A percentile compares a stretch with the other conserved stretches of the same genome.
Conservation (phyloP, 805 yeast genomes). For the Myxozyma geophila region DNA sequence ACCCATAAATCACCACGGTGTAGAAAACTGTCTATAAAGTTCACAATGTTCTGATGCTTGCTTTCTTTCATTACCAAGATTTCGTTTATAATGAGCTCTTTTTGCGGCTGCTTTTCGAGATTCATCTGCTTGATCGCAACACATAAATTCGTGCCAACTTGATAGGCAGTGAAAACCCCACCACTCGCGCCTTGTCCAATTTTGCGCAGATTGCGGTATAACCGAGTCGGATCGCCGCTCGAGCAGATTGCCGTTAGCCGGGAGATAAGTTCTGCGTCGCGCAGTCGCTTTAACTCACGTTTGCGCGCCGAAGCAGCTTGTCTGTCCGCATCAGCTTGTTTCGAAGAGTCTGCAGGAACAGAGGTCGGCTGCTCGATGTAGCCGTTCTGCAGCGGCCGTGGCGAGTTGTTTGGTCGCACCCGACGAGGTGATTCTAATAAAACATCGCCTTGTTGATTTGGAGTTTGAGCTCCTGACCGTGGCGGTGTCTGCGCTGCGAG, state of each 20-base stretch:
- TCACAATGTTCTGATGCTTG: conserved; percentile 89
- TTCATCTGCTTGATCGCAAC: conserved; percentile 98
- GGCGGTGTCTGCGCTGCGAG: not conserved
- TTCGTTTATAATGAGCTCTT: conserved; percentile 92
- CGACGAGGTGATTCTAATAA: conserved; percentile 29
- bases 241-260: conserved; percentile 82
- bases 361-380: conserved; percentile 8
- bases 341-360: not conserved
- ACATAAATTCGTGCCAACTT: conserved; percentile 48
- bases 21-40: conserved; percentile 84
- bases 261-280: conserved; percentile 82
- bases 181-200: conserved; percentile 99
- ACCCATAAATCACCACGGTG: conserved; percentile 83
- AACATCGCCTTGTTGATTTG: conserved; percentile 9
- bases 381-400: conserved; percentile 23
- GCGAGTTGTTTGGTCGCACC: conserved; percentile 12
- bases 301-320: conserved; percentile 52
- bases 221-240: conserved; percentile 80
- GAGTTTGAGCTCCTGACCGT: not conserved
- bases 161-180: conserved; percentile 88
- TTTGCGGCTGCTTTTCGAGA: conserved; percentile 90
- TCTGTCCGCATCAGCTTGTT: conserved; percentile 12
- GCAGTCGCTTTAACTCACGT: conserved; percentile 72
- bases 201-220: conserved; percentile 60
- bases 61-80: conserved; percentile 94